A percentile compares a stretch with the other conserved stretches of the same genome.
Conservation (phyloP, 176 grass and related monocot genomes). For the Guadua angustifolia region DNA sequence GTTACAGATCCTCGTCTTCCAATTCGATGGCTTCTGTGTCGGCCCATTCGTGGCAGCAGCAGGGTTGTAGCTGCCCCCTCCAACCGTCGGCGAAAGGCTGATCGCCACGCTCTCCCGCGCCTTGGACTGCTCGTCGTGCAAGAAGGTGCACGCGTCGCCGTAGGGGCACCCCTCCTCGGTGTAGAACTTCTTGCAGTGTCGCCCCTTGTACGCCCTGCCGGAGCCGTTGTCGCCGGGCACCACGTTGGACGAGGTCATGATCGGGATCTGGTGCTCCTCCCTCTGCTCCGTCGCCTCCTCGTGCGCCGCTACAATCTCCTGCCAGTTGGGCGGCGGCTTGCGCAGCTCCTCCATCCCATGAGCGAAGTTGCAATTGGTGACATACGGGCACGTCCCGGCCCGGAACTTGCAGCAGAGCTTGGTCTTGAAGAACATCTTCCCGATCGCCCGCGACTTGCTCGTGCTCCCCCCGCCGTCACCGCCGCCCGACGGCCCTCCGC, state of each 20-base stretch:
- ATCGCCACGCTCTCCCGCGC: slow-evolving; percentile 91
- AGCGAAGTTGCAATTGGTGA: slow-evolving; percentile 96
- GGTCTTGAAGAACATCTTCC: slow-evolving; percentile 99
- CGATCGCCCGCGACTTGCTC: slow-evolving; percentile 80
- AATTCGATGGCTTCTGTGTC: slow-evolving; percentile 84
- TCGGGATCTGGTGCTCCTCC: slow-evolving; percentile 88
- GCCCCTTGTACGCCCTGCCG: slow-evolving; percentile 76
- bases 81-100: slow-evolving; percentile 76
- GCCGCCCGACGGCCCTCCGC: slow-evolving; percentile 17
- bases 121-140: slow-evolving; percentile 95
- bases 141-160: slow-evolving; percentile 84
- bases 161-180: slow-evolving; percentile 97
- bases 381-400: slow-evolving; percentile 85
- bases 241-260: slow-evolving; percentile 59
- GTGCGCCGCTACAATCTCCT: slow-evolving; percentile 88
- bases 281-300: slow-evolving; percentile 62
- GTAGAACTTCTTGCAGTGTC: slow-evolving; percentile 99
- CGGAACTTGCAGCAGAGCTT: slow-evolving; percentile 99
- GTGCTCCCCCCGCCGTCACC: slow-evolving; percentile 34
- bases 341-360: slow-evolving; percentile 98
- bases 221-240: slow-evolving; percentile 40
- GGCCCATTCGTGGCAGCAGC: slow-evolving; percentile 33
- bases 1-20: slow-evolving; percentile 99
- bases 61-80: slow-evolving; percentile 51
- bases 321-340: slow-evolving; percentile 98